Evolutionary conservation across 306 rosid genomes (phyloP).

Genomic region (Crataegus laevigata): DNA sequence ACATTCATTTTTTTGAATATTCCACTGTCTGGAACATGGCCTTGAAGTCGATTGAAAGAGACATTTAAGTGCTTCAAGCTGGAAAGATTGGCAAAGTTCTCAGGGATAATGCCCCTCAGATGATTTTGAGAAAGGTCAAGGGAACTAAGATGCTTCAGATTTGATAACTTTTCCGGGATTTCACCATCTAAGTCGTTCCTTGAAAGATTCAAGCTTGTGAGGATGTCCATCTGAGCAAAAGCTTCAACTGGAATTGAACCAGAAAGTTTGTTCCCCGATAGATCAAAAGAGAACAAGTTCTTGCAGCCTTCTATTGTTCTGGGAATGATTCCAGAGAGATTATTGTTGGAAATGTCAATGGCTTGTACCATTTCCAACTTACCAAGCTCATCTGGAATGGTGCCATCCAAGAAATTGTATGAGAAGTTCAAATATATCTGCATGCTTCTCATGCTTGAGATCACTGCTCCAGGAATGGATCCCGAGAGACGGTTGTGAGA

Average conservation of each 20-base stretch:
- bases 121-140: conserved; percentile 76
- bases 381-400: conserved; percentile 62
- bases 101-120: conserved; percentile 56
- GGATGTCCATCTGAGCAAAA: conserved; percentile 38
- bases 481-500: conserved; percentile 62
- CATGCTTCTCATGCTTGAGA: conserved; percentile 43
- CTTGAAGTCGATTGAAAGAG: conserved; percentile 76
- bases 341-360: conserved; percentile 76
- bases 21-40: conserved; percentile 56
- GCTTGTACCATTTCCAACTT: conserved; percentile 58
- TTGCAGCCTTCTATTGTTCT: conserved; percentile 44
- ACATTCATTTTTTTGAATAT: conserved; percentile 43
- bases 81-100: conserved; percentile 44
- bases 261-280: conserved; percentile 64
- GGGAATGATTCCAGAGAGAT: conserved; percentile 66
- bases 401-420: conserved; percentile 60
- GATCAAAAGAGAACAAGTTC: conserved; percentile 62
- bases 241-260: conserved; percentile 63
- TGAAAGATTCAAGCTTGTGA: conserved; percentile 64
- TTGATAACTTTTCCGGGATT: conserved; percentile 44
- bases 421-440: conserved; percentile 67
- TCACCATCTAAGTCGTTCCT: conserved; percentile 58
- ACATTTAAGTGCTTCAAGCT: conserved; percentile 53
- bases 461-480: conserved; percentile 42
- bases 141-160: conserved; percentile 45